These are phyloP conservation scores for Eimeria praecox DNA, from an alignment of 169 alveolate genomes.

Conservation along the genomic window DNA sequence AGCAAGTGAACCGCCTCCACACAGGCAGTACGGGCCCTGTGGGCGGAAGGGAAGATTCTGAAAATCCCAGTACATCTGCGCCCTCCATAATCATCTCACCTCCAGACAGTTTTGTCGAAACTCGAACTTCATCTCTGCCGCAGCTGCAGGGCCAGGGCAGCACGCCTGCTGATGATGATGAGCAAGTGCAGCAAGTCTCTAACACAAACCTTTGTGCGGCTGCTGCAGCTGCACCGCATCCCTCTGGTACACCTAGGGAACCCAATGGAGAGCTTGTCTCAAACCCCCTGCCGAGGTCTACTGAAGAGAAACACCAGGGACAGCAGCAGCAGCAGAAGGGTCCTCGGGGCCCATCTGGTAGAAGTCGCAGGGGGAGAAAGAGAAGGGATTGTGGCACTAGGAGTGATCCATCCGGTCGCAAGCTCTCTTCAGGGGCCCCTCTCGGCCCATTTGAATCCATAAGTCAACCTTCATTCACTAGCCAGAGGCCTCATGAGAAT, in stretches of 20 bases:
- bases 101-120: background rate
- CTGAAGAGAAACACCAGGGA: background rate
- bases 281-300: background rate
- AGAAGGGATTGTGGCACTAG: conserved; percentile 45
- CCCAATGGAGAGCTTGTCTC: background rate
- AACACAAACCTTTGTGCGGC: background rate
- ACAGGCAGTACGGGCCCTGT: background rate
- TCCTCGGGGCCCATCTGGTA: conserved; percentile 23
- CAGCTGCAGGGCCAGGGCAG: background rate
- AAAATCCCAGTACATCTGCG: background rate
- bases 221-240: background rate
- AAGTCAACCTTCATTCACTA: background rate
- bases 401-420: background rate
- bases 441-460: conserved; percentile 11
- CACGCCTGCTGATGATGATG: background rate
- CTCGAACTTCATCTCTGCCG: background rate
- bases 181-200: background rate
- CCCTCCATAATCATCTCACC: background rate
- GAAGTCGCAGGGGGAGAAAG: conserved; percentile 64
- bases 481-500: background rate
- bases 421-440: background rate
- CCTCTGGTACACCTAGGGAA: background rate
- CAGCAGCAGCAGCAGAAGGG: conserved; percentile 30
- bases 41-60: background rate
- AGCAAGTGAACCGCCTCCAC: background rate